phyloP scores from a whole-genome alignment of 352 stramenopile genomes.

The Phytophthora europaea region DNA sequence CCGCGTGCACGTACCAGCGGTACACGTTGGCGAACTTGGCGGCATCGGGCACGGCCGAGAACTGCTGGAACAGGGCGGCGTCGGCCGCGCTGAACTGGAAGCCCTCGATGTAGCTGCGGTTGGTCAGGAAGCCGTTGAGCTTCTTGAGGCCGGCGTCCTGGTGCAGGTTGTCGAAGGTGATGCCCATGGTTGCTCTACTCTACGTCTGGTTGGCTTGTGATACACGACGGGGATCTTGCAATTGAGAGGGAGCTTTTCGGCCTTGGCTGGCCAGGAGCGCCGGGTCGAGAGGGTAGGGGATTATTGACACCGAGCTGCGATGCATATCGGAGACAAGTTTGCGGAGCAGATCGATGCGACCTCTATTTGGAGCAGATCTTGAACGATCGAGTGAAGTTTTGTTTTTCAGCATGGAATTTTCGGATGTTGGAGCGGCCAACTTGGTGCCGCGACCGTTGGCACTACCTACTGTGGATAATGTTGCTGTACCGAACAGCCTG shows the following conservation, averaged over 20 bases:
- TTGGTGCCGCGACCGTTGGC: no score
- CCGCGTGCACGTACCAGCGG: conserved; percentile 77
- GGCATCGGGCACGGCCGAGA: conserved; percentile 52
- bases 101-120: conserved; percentile 83
- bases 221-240: conserved; percentile 14
- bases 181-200: conserved; percentile 47
- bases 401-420: background rate
- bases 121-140: conserved; percentile 85
- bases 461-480: no score
- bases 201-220: conserved; percentile 31
- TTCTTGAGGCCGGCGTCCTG: conserved; percentile 75
- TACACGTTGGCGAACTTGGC: conserved; percentile 73
- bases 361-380: conserved; percentile 21
- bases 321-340: conserved; percentile 35
- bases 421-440: no score
- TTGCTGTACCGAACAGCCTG: no score
- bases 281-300: background rate
- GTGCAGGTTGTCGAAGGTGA: conserved; percentile 75
- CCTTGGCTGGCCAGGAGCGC: conserved; percentile 48
- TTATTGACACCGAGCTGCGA: conserved; percentile 9
- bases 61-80: conserved; percentile 63
- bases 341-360: conserved; percentile 6
- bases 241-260: conserved; percentile 13
- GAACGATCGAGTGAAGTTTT: conserved; percentile 2
- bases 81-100: conserved; percentile 79